phyloP scores from a whole-genome alignment of 768 basidiomycete genomes.

The Omphalotus guepiniiformis region DNA sequence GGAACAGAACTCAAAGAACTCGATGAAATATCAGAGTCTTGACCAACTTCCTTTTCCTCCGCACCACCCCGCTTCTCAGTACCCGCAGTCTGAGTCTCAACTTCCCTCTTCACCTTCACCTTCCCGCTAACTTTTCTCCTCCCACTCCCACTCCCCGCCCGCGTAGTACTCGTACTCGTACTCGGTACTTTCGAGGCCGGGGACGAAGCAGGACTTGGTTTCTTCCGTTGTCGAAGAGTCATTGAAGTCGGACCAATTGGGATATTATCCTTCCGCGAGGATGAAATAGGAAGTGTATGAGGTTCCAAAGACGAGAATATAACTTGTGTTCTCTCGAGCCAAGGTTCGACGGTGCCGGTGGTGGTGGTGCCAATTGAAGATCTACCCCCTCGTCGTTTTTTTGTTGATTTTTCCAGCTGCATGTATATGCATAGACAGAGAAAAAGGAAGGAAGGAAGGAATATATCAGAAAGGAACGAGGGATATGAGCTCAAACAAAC shows the following conservation, averaged over 20 bases:
- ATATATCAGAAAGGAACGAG: too few relatives aligned
- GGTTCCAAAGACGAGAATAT: conserved; percentile 44
- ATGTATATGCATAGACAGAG: not conserved
- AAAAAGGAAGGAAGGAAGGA: not conserved
- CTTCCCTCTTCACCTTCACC: not conserved
- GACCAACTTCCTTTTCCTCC: not conserved
- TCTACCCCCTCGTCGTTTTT: conserved; percentile 53
- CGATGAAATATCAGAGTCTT: not conserved
- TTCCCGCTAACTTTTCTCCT: not conserved
- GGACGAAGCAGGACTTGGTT: conserved; percentile 18
- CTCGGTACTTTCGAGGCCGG: conserved; percentile 11
- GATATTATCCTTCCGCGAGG: conserved; percentile 17
- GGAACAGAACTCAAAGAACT: conserved; percentile 2
- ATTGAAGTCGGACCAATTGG: conserved; percentile 31
- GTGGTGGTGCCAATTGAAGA: conserved; percentile 27
- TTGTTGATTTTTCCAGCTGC: conserved; percentile 63
- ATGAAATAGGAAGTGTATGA: conserved; percentile 16
- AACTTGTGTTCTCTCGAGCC: conserved; percentile 55
- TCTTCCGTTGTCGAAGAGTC: conserved; percentile 49
- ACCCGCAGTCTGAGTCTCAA: not conserved
- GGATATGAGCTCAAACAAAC: conserved; percentile 42
- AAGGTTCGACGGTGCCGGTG: conserved; percentile 35
- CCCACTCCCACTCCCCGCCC: not conserved
- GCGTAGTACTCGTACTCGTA: conserved; percentile 13
- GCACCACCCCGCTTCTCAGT: not conserved